Conservation (phyloP, 495 filamentous ascomycete species). For the Amphirosellinia nigrospora region DNA sequence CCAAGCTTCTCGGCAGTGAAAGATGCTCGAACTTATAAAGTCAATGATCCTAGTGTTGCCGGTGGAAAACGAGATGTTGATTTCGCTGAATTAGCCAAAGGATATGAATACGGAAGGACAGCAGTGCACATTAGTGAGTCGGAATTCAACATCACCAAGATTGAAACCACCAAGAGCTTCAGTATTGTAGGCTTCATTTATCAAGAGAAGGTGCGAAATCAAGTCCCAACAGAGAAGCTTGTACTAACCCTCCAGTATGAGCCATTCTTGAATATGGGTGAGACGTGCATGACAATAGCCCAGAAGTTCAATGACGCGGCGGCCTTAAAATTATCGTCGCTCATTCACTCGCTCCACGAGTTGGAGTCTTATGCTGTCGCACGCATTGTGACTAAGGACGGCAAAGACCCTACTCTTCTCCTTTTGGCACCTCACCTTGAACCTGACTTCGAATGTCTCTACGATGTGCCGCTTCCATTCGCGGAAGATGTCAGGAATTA, state of each 20-base stretch:
- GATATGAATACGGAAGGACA: conserved; percentile 92
- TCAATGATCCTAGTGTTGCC: conserved; percentile 72
- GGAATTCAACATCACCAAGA: conserved; percentile 79
- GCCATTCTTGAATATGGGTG: conserved; percentile 83
- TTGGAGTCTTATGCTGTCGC: conserved; percentile 87
- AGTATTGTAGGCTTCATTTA: conserved; percentile 88
- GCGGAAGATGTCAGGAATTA: conserved; percentile 89
- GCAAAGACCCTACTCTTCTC: conserved; percentile 76
- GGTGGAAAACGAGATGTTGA: conserved; percentile 87
- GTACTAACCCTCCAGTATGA: conserved; percentile 67
- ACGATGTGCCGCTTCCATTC: conserved; percentile 94
- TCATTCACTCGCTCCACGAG: conserved; percentile 88
- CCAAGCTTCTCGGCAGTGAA: conserved; percentile 68
- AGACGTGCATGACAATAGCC: conserved; percentile 73
- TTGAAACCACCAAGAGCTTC: conserved; percentile 76
- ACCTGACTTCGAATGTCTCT: conserved; percentile 81
- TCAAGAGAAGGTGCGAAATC: conserved; percentile 65
- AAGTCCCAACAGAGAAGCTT: not conserved
- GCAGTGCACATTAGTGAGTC: conserved; percentile 86
- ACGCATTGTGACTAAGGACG: conserved; percentile 81
- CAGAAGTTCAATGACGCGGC: conserved; percentile 76
- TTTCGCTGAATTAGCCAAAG: conserved; percentile 84
- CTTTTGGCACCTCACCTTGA: conserved; percentile 85
- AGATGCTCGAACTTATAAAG: conserved; percentile 76
- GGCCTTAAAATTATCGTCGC: conserved; percentile 80